Base-by-base conservation (phyloP, 495 filamentous ascomycete genomes). In the Staphylotrichum tortipilum region DNA sequence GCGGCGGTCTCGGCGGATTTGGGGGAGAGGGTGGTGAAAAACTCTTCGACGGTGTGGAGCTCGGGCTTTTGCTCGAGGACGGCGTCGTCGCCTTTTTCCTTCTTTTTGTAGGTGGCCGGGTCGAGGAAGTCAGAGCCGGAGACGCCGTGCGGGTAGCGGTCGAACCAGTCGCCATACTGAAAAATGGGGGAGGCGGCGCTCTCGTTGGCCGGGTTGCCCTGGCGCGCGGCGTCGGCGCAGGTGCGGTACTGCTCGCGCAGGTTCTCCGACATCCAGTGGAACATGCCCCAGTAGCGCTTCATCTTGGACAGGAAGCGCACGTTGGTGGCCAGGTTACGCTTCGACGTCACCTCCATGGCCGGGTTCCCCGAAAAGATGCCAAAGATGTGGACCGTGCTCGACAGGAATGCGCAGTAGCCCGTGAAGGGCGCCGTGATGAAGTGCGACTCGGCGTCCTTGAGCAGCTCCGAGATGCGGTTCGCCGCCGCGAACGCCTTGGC, bases 131-230 rank as follows among this genome's bases (percentile, higher is more conserved):
- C 85, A 9, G 83, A 73, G 45, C 84, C 77, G 23, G 87, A 86
- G 18, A 96, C 87, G 10, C 92, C 92, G 58, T 92, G 88, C 1
- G 92, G 92, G 68, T 96, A 96, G 55, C 87, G 83, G 61, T 90
- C 82, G 60, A 96, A 96, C 92, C 92, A 98, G 66, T 98, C 92
- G 30, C 90, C 90, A 57, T 97, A 98, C 61, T 96, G 91, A 70
- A 95, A 90, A 64, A 95, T 87, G 11, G 78, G 68, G 18, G 79
- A 81, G 33, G 80, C 67, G 14, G 68, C 62, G 42, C 65, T 75
- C 43, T 79, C 74, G 47, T 69, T 74, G 4, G 73, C 69, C 2
- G 71, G 65, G 26, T 70, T 73, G 22, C 72, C 72, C 42, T 78
- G 68, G 42, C 70, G 64, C 24, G 83, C 78, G 26, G 85, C 84